These are phyloP conservation scores for Trichophyton equinum DNA, from an alignment of 2,329 filamentous ascomycete species.

Conservation along the genomic window DNA sequence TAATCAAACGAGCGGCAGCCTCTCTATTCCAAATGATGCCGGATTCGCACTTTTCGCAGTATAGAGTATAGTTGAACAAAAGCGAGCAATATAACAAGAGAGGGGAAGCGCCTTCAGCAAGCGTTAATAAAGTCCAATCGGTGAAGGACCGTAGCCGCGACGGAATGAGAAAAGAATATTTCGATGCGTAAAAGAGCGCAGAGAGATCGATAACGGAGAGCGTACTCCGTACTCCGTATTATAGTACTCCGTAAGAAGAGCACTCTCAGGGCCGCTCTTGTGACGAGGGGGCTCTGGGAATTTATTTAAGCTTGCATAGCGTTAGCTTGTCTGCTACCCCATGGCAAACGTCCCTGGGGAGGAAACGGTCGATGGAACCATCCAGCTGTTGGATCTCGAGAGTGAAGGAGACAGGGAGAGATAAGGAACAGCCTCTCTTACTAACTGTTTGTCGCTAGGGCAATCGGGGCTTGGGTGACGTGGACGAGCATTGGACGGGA, in stretches of 20 bases:
- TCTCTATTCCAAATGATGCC: not conserved
- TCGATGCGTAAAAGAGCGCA: too few relatives aligned
- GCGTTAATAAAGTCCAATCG: not conserved
- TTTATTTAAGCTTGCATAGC: not conserved
- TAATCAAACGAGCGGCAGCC: not conserved
- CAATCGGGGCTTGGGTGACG: not conserved
- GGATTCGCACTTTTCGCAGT: not conserved
- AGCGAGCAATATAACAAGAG: not conserved
- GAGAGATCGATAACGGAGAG: not conserved
- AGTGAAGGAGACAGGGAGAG: not conserved
- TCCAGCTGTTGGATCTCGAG: not conserved
- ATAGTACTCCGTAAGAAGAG: too few relatives aligned
- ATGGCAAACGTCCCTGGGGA: not conserved
- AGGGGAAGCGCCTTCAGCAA: not conserved
- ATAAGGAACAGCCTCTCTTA: not conserved
- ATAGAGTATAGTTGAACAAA: not conserved
- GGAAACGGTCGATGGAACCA: not conserved
- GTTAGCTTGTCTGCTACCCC: not conserved
- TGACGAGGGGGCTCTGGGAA: not conserved
- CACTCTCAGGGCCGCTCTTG: not conserved
- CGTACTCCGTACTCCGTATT: too few relatives aligned
- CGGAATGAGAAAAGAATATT: too few relatives aligned
- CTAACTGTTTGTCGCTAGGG: not conserved
- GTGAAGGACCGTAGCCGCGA: not conserved
- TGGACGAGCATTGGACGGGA: not conserved